Percentiles rank a stretch among this genome's conserved stretches.
phyloP scores from a whole-genome alignment of 257 asterid species.

The Solanum boliviense region DNA sequence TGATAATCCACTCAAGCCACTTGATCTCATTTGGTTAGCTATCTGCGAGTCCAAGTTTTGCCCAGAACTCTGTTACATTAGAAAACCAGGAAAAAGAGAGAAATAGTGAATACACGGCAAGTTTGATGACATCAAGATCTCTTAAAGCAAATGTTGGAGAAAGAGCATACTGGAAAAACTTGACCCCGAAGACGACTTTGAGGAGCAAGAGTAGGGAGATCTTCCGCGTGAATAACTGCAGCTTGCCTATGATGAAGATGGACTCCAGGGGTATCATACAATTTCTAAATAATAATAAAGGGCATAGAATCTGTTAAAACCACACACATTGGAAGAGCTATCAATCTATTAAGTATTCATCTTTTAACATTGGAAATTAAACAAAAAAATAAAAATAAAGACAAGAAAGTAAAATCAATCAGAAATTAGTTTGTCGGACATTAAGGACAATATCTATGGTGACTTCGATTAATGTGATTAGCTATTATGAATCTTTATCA shows the following conservation, averaged over 20 bases:
- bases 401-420: background rate
- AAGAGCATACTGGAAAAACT: conserved; percentile 61
- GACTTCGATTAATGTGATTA: background rate
- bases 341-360: background rate
- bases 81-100: conserved; percentile 2
- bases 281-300: conserved; percentile 37
- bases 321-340: background rate
- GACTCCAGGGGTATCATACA: conserved; percentile 96
- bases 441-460: background rate
- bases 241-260: conserved; percentile 99
- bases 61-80: conserved; percentile 30
- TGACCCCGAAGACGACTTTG: conserved; percentile 90
- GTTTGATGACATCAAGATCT: background rate
- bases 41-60: conserved; percentile 18
- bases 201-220: conserved; percentile 94
- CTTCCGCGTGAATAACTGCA: conserved; percentile 85
- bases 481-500: background rate
- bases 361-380: background rate
- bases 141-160: conserved; percentile 6
- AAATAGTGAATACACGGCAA: background rate
- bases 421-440: background rate
- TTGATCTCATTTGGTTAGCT: conserved; percentile 37
- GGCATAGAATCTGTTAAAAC: background rate
- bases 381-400: background rate
- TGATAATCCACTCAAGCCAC: conserved; percentile 74